Base-by-base conservation (phyloP, 352 stramenopile genomes). In the Saprolegnia parasitica region DNA sequence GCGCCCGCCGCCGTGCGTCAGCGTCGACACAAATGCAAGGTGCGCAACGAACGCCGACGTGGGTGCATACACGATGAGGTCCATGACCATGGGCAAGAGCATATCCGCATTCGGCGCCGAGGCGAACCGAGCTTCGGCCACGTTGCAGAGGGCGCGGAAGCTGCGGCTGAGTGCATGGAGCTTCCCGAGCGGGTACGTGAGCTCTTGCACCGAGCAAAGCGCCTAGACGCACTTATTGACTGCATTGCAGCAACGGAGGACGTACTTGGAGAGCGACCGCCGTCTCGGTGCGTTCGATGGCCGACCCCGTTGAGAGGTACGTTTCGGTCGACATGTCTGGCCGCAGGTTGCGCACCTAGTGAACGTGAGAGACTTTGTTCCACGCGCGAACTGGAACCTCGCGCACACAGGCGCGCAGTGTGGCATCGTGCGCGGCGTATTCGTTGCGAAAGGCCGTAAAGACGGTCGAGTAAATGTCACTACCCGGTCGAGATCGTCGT, bases 1-100 rank as follows among this genome's bases (percentile, higher is more conserved):
- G 71, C 89, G 86, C 29, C 84, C 84, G 26, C 84, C 84, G 35
- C 82, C 84, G 37, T 87, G 80, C 29, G 83, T 92, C 58, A 92
- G 87, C 50, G 87, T 90, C 18, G 82, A 86, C 64, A 88, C 84
- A 58, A 86, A 89, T n/a, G 81, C 84, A 45, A 90, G 81, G 56
- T 90, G 77, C 0, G 82, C 81, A 29, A 89, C 82, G n/a, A 90
- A 90, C 0, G 75, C 84, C 32, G 77, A 75, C 35, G 40, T 23
- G 6, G 6, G 32, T 15, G 20, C 61, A 15, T 55, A 54, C 21
- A 68, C 61, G 20, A 90, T 78, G 39, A 89, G 67, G 68, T 90
- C 71, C 20, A 81, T 77, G 45, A 90, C 63, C 24, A 90, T 81
- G 1, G 84, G 81, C 56, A 91, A 86, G 20, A 91, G 72, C 56